These are phyloP conservation scores for Pilobolus umbonatus DNA, from an alignment of 192 early-diverging fungal genomes.

Conservation along the genomic window DNA sequence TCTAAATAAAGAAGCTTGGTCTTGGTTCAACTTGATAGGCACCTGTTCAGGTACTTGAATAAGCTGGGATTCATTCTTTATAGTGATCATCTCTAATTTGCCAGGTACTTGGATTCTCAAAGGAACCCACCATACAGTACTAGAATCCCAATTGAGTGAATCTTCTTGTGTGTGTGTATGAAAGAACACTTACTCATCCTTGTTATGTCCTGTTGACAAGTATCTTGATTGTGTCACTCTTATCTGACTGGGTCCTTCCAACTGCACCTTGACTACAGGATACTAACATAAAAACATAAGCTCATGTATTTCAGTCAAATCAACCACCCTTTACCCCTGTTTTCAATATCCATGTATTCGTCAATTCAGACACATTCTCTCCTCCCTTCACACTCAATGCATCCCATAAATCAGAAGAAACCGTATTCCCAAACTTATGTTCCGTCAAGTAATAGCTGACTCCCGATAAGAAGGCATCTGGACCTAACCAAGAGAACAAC, in stretches of 20 bases:
- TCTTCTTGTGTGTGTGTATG: no score
- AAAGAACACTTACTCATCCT: no score
- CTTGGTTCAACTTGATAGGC: constrained; percentile 76
- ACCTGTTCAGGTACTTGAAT: constrained; percentile 42
- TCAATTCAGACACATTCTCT: constrained; percentile 71
- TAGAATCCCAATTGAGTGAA: constrained; percentile 49
- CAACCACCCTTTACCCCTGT: constrained; percentile 52
- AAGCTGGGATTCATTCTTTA: constrained; percentile 22
- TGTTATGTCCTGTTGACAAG: constrained; percentile 73
- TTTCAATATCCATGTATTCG: constrained; percentile 85
- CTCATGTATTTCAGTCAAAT: not conserved
- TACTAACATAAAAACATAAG: constrained; percentile 31
- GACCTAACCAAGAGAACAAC: constrained; percentile 70
- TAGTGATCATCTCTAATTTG: constrained; percentile 11
- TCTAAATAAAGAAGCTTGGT: constrained; percentile 78
- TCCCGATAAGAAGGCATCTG: constrained; percentile 62
- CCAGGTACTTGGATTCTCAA: constrained; percentile 46
- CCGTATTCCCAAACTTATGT: constrained; percentile 81
- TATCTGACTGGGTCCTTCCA: constrained; percentile 35
- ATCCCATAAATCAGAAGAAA: constrained; percentile 81
- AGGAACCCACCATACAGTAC: constrained; percentile 80
- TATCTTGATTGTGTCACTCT: constrained; percentile 76
- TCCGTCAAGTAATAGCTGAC: constrained; percentile 71
- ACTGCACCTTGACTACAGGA: constrained; percentile 73
- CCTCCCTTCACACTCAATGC: constrained; percentile 72